Evolutionary conservation across 1,284 basidiomycete genomes (phyloP).

Genomic region (Trichosporon faecale): DNA sequence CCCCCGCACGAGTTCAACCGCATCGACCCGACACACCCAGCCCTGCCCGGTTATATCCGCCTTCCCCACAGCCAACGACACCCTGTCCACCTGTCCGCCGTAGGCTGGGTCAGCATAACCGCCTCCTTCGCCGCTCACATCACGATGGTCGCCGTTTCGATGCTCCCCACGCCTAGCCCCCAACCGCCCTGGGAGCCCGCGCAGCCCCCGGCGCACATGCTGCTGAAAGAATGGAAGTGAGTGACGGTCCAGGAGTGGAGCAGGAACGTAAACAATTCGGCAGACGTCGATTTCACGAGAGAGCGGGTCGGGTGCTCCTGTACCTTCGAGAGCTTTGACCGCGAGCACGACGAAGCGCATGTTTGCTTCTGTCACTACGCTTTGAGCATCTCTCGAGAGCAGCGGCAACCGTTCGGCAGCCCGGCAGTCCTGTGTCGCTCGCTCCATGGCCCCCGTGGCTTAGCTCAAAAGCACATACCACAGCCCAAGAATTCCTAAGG

Average conservation of each 20-base stretch:
- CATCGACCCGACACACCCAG: not conserved
- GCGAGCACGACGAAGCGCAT: not conserved
- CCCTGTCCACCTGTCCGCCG: not conserved
- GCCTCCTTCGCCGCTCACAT: not conserved
- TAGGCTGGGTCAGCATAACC: not conserved
- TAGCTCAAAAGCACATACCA: not conserved
- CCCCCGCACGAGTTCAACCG: not conserved
- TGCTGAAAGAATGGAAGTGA: slow-evolving; percentile 27
- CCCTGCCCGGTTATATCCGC: not conserved
- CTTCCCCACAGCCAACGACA: not conserved
- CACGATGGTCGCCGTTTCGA: slow-evolving; percentile 12
- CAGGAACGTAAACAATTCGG: not conserved
- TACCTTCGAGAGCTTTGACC: not conserved
- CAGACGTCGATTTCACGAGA: not conserved
- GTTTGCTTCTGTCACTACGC: not conserved
- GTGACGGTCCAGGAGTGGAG: not conserved
- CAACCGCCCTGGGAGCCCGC: slow-evolving; percentile 20
- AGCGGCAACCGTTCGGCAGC: not conserved
- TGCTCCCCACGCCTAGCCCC: not conserved
- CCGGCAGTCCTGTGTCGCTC: not conserved
- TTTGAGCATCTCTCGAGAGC: not conserved
- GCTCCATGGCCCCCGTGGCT: not conserved
- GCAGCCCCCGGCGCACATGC: slow-evolving; percentile 21
- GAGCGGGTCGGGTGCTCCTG: not conserved
- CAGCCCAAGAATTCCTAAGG: not conserved